Evolutionary conservation across 805 yeast species (phyloP).

Genomic region (Starmerella roubikii): DNA sequence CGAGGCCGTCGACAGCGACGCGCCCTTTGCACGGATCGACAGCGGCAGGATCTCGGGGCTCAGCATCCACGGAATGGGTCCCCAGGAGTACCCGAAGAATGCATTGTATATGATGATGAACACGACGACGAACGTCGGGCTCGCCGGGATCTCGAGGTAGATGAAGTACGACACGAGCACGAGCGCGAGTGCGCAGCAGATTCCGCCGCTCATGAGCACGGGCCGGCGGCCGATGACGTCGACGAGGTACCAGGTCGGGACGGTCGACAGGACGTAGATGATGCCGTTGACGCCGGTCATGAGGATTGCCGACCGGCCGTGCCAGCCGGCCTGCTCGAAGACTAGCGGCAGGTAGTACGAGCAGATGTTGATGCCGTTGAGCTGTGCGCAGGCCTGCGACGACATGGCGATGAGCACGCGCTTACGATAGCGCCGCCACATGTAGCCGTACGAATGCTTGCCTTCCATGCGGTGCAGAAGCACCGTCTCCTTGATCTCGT

Average conservation of each 20-base stretch:
- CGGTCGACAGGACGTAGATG: constrained; percentile 48
- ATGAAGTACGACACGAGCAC: constrained; percentile 49
- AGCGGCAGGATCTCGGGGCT: constrained; percentile 80
- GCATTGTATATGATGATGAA: constrained; percentile 72
- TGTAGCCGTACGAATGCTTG: constrained; percentile 55
- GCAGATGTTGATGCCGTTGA: constrained; percentile 85
- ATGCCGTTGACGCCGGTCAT: constrained; percentile 76
- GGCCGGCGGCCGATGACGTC: constrained; percentile 88
- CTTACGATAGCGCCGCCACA: constrained; percentile 62
- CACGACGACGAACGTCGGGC: constrained; percentile 59
- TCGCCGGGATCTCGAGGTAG: constrained; percentile 36
- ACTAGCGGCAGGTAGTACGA: constrained; percentile 89
- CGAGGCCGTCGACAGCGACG: constrained; percentile 78
- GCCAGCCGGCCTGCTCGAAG: constrained; percentile 92
- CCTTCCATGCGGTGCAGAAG: constrained; percentile 69
- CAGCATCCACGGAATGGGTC: constrained; percentile 84
- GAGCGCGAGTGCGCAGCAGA: constrained; percentile 64
- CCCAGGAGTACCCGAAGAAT: constrained; percentile 80
- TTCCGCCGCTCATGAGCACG: constrained; percentile 64
- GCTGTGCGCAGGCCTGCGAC: constrained; percentile 83
- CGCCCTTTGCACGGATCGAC: constrained; percentile 76
- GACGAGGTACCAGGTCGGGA: constrained; percentile 84
- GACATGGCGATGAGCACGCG: constrained; percentile 79
- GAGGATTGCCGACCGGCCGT: constrained; percentile 70
- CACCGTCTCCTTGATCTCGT: constrained; percentile 70